Base-by-base conservation (phyloP, 768 basidiomycete species). In the Infundibulicybe gibba region DNA sequence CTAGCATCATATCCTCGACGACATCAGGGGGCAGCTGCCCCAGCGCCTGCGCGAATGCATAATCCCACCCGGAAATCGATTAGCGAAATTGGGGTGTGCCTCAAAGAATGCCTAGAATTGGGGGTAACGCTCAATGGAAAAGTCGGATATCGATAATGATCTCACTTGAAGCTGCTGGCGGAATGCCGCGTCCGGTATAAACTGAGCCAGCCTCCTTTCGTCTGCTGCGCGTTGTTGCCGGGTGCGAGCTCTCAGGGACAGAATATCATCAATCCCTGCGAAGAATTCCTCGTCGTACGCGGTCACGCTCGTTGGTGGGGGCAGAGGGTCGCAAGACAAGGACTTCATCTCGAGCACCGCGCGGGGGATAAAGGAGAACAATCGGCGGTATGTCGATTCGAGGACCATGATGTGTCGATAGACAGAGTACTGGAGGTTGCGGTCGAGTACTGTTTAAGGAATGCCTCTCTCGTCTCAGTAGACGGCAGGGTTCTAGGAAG, bases 291-390 rank as follows among this genome's bases (percentile, higher is more conserved):
- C 67, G 51, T 92, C 75, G 64, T 97, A 97, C 34, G 56, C 60
- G 31, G 74, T 85, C 2, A 81, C 57, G 2, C 76, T 65, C 1
- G 76, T 74, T 5, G 65, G 67, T 0, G 94, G 94, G 0, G 94
- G 92, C 2, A 95, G 69, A 0, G 94, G 94, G 58, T 97, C 95
- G 54, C 86, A 97, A 8, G 85, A 81, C 50, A 90, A 69, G 5
- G 80, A 74, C 46, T 80, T 77, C 4, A 13, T 17, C 21, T 72
- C 66, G 11, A 78, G 63, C 3, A 88, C 70, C 4, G 67, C 55
- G 11, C 71, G 67, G 0, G 90, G 89, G 43, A 94, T 72, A 68
- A 93, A 94, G 0, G 82, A 71, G 42, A 87, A 76, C 9, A 90
- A 69, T 6, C 71, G 67, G 5, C 76, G 72, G 52, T 82, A 79